These are phyloP conservation scores for Podospora didyma DNA, from an alignment of 495 filamentous ascomycete species.

Conservation along the genomic window DNA sequence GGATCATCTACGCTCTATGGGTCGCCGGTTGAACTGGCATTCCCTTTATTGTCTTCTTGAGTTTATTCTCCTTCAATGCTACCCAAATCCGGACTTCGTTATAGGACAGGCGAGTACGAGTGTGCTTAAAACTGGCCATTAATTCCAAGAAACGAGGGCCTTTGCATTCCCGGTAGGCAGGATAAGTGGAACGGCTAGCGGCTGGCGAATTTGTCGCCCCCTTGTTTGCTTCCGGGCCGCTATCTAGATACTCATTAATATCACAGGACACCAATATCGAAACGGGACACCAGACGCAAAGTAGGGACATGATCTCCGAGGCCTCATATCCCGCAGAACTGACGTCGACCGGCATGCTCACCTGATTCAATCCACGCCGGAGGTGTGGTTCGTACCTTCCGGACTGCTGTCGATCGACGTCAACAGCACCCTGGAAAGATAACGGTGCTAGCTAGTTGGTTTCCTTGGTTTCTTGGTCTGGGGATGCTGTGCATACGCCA, in stretches of 20 bases:
- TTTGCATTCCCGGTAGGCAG: neutral
- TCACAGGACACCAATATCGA: neutral
- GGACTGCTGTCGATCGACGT: neutral
- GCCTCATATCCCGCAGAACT: neutral
- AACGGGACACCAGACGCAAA: neutral
- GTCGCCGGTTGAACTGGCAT: constrained; percentile 8
- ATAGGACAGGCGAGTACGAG: neutral
- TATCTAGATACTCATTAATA: neutral
- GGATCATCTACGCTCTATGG: constrained; percentile 6
- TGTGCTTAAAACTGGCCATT: neutral
- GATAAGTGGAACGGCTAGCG: neutral
- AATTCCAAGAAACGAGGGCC: neutral
- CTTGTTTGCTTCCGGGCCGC: neutral
- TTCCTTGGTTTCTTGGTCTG: neutral
- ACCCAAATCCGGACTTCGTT: neutral
- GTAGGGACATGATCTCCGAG: neutral
- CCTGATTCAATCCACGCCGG: neutral
- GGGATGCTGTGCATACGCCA: neutral
- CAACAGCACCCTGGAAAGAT: neutral
- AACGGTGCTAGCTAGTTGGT: neutral
- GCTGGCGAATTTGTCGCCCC: neutral
- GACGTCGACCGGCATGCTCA: neutral
- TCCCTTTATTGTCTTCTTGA: constrained; percentile 1
- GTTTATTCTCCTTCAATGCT: constrained; percentile 1
- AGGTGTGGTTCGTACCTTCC: neutral